Percentiles rank a stretch among this genome's conserved stretches.
phyloP scores from a whole-genome alignment of 768 basidiomycete species.

The Neoboletus subvelutipes region DNA sequence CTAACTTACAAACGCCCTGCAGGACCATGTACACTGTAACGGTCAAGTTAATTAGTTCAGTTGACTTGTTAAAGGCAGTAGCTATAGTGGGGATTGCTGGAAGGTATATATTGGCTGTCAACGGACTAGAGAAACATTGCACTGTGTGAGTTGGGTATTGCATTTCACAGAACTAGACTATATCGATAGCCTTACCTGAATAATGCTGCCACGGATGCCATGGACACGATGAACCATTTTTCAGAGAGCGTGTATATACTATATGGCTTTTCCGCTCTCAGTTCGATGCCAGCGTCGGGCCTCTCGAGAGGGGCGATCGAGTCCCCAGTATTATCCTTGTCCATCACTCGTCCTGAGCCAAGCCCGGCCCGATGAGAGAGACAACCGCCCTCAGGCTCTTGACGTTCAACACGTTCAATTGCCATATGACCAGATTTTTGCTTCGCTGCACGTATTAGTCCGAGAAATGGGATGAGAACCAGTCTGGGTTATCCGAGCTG shows the following conservation, averaged over 20 bases:
- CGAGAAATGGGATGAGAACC: neutral
- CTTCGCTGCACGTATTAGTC: neutral
- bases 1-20: conserved; percentile 44
- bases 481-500: neutral
- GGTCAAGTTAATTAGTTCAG: conserved; percentile 75
- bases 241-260: conserved; percentile 54
- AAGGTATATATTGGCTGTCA: conserved; percentile 77
- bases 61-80: conserved; percentile 55
- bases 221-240: conserved; percentile 67
- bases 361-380: neutral
- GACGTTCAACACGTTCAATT: neutral
- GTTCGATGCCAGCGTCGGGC: neutral
- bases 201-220: conserved; percentile 60
- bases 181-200: conserved; percentile 49
- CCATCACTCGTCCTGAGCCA: neutral
- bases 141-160: neutral
- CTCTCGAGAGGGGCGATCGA: neutral
- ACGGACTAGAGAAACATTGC: conserved; percentile 43
- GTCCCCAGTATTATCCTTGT: neutral
- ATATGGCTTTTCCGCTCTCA: conserved; percentile 26
- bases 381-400: neutral
- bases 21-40: conserved; percentile 62
- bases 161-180: neutral
- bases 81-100: conserved; percentile 75
- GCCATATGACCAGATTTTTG: neutral